Conservation (phyloP, 371 early-diverging fungal species). For the Actinomortierella wolfii region DNA sequence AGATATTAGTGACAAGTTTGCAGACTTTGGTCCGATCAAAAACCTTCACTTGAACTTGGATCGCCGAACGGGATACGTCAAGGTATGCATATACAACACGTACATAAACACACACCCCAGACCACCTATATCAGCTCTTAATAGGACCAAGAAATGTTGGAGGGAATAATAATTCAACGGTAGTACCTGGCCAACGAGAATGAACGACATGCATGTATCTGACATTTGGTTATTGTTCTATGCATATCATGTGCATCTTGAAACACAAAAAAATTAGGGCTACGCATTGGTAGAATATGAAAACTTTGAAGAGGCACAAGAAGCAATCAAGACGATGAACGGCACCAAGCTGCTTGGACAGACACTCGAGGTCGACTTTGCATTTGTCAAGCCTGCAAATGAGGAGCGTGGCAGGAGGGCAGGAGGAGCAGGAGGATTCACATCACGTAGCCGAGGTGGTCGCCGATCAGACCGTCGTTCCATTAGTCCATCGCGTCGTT, state of each 20-base stretch:
- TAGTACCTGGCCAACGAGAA: too few species aligned
- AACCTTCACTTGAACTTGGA: constrained; percentile 92
- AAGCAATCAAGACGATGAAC: constrained; percentile 76
- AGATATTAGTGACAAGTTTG: constrained; percentile 83
- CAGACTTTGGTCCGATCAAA: constrained; percentile 88
- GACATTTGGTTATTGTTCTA: too few species aligned
- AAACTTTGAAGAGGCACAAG: constrained; percentile 79
- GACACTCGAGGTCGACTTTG: constrained; percentile 79
- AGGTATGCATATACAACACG: constrained; percentile 76
- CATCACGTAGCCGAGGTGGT: constrained; percentile 37
- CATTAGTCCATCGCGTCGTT: constrained; percentile 40
- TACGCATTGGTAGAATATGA: constrained; percentile 94
- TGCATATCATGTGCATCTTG: too few species aligned
- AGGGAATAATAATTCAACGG: too few species aligned
- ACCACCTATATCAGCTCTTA: too few species aligned
- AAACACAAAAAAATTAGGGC: constrained; percentile 78
- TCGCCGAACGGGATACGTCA: constrained; percentile 93
- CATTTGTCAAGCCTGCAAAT: constrained; percentile 65
- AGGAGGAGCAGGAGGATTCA: constrained; percentile 28
- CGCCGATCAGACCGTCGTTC: constrained; percentile 38
- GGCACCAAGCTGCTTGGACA: constrained; percentile 75
- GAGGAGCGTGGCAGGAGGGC: constrained; percentile 27
- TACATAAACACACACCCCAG: too few species aligned
- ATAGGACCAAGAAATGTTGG: background rate
- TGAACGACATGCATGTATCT: too few species aligned